Base-by-base conservation (phyloP, 2,329 filamentous ascomycete genomes). In the Fusarium sp. region DNA sequence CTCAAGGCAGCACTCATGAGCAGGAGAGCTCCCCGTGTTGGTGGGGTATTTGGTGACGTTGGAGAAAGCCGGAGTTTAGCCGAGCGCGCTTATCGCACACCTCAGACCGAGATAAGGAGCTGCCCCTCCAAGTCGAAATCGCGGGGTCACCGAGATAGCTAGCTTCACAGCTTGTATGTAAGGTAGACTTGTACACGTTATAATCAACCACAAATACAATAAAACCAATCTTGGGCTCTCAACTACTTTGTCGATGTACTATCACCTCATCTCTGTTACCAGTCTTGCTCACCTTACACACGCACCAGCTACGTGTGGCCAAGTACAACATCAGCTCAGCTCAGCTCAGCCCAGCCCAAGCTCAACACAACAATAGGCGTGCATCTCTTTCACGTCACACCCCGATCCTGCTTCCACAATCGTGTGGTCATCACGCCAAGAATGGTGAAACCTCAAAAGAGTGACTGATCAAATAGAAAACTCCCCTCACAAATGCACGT, bases 41-140 rank as follows among this genome's bases (percentile, higher is more conserved):
- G 65, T 58, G 58, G 59, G 59, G 66, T 36, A 48, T 36, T 35
- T 63, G 58, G 58, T 67, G 62, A 67, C 51, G 65, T 53, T 49
- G 36, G 36, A n/a, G 29, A 7, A 22, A 47, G 40, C 39, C 66
- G 65, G 24, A 29, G 45, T 59, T 69, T 52, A 62, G 28, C 66
- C 66, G 66, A 32, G 7, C 12, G 26, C 29, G 25, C 56, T 59
- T 53, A 62, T 63, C 53, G 40, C 5, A 5, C n/a, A 11, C 10
- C 22, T 22, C 25, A 15, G 32, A 56, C 49, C 34, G 42, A 53
- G 59, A 66, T 64, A 52, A 61, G 39, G 15, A 25, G 32, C 32
- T 58, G 47, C 62, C 62, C 62, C 62, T 49, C 58, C 41, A 64
- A 15, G n/a, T 49, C 11, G 22, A 57, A 32, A 47, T 58, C 47